Evolutionary conservation across 192 early-diverging fungal genomes (phyloP), one percentile per base, ranked within the genome.

Genomic region (Backusella circina): DNA sequence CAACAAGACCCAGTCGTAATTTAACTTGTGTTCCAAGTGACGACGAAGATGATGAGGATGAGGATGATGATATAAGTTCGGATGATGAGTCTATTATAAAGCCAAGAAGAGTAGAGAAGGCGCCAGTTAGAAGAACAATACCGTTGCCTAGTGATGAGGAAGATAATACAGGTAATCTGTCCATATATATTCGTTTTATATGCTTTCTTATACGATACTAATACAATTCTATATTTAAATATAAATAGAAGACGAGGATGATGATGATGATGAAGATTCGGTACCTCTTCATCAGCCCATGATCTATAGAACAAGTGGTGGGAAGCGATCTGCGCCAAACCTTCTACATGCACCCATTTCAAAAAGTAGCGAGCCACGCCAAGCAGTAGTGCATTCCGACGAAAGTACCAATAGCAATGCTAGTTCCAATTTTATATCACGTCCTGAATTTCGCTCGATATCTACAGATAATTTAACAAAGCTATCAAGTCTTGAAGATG

Each of bases 121-220:
- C 28, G 15, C 44, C 30, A 16, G 31, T 36, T 54, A 68, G 35
- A 69, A 38, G 9, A 68, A 32, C 72, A 28, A 73, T 44, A 39
- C 74, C 74, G 4, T 47, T 74, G 39, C 72, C 77, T 16, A 74
- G 72, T 41, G 77, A 78, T 67, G 78, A 79, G 30, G 78, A 78
- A 38, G 72, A 78, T 23, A 72, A 68, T 67, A 47, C 32, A 32
- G 65, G 54, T 33, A 47, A 76, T n/a, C 33, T 39, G 7, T 6
- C 16, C 21, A 6, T 3, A 51, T 57, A 10, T 57, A 18, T n/a
- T 35, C 2, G 5, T 35, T 2, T n/a, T 47, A n/a, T 47, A n/a
- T 18, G 5, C 18, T 16, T 47, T 16, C 2, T 41, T 41, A 41
- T 0, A 47, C 16, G 44, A n/a, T 1, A 47, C 6, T 47, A 4